Evolutionary conservation across 108 stramenopile species (phyloP).

Genomic region (Cyclotella kingstonii): DNA sequence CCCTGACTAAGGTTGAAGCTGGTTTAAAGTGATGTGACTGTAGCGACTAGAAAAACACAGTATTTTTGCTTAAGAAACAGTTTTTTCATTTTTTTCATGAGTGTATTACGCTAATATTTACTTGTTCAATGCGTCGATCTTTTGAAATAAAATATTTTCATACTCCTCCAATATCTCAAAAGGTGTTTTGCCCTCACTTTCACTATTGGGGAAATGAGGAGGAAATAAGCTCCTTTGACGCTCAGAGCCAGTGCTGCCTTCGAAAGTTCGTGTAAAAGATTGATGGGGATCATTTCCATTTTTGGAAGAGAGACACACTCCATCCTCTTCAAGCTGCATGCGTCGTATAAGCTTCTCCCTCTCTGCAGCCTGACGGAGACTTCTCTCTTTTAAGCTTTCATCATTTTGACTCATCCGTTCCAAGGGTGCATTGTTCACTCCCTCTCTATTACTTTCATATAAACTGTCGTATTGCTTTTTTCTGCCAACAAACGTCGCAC

Average conservation of each 20-base stretch:
- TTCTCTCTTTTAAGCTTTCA: conserved; percentile 60
- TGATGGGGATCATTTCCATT: not conserved
- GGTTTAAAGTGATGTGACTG: not conserved
- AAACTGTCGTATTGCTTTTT: conserved; percentile 53
- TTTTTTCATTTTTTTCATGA: too few relatives aligned
- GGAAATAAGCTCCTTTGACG: conserved; percentile 40
- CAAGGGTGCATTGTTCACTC: not conserved
- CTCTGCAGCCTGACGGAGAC: conserved; percentile 73
- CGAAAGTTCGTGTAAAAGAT: not conserved
- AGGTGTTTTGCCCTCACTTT: conserved; percentile 12
- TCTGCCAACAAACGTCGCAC: conserved; percentile 72
- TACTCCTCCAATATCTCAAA: conserved; percentile 35
- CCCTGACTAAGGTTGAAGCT: conserved; percentile 5
- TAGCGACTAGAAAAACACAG: not conserved
- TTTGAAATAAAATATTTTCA: conserved; percentile 24
- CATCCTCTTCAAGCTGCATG: conserved; percentile 59
- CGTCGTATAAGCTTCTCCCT: conserved; percentile 62
- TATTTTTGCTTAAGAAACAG: too few relatives aligned
- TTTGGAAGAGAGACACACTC: not conserved
- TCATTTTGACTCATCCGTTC: conserved; percentile 11
- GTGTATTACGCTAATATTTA: not conserved
- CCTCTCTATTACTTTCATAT: not conserved
- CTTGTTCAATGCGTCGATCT: not conserved
- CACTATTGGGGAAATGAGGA: conserved; percentile 37
- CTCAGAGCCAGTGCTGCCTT: too few relatives aligned